A percentile compares a stretch with the other conserved stretches of the same genome.
Conservation (phyloP, 2,329 filamentous ascomycete species). For the Colletotrichum sp. region DNA sequence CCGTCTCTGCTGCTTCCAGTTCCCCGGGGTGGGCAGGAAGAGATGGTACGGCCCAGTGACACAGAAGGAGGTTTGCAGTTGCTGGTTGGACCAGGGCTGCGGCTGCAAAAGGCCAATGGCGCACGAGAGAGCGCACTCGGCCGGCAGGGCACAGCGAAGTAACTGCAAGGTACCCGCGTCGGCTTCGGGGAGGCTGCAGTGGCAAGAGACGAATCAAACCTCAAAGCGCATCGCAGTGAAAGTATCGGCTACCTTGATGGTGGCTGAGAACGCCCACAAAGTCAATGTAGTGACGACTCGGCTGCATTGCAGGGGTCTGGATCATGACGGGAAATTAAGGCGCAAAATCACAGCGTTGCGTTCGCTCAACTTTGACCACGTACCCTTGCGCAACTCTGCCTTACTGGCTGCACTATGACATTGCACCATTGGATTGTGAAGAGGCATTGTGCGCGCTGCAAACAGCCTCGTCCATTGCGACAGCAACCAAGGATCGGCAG, state of each 20-base stretch:
- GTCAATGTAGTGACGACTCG: not conserved
- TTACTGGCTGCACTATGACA: not conserved
- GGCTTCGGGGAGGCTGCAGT: not conserved
- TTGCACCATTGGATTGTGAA: not conserved
- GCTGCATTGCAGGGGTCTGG: not conserved
- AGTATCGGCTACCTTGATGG: not conserved
- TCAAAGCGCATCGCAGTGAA: not conserved
- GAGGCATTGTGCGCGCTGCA: not conserved
- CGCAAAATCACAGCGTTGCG: constrained; percentile 20
- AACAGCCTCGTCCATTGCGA: constrained; percentile 2
- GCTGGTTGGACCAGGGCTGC: not conserved
- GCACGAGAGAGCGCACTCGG: not conserved
- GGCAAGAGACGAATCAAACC: not conserved
- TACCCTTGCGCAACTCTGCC: not conserved
- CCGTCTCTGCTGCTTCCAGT: not conserved
- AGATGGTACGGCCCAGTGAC: not conserved
- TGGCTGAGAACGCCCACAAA: not conserved
- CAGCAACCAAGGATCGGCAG: constrained; percentile 16
- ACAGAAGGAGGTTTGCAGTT: not conserved
- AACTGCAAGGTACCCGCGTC: constrained; percentile 11
- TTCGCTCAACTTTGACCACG: not conserved
- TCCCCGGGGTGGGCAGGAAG: not conserved
- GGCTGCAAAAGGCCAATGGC: not conserved
- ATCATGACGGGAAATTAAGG: constrained; percentile 20
- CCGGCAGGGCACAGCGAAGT: not conserved